Evolutionary conservation across 1,284 basidiomycete species (phyloP).

Genomic region (Bjerkandera adusta): DNA sequence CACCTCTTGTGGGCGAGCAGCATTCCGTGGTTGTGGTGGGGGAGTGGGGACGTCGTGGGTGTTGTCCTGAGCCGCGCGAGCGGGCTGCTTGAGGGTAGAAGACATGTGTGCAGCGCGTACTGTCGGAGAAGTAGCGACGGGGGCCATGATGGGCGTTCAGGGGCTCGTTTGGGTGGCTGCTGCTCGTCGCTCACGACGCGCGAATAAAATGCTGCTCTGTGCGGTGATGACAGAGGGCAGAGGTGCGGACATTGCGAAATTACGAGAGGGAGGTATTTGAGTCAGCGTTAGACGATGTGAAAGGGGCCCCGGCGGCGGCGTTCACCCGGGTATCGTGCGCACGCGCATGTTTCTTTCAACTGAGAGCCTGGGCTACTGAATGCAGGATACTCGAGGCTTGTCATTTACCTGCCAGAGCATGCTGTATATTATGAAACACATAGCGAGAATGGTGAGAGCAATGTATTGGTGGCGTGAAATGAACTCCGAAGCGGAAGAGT

Average conservation of each 20-base stretch:
- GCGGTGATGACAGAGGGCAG: slow-evolving; percentile 1
- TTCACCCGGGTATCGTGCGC: no score
- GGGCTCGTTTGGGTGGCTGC: background rate
- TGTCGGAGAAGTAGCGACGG: slow-evolving; percentile 14
- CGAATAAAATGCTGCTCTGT: background rate
- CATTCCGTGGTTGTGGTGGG: slow-evolving; percentile 17
- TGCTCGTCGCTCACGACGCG: background rate
- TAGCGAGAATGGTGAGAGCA: no score
- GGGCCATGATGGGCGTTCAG: slow-evolving; percentile 15
- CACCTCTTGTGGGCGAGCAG: slow-evolving; percentile 27
- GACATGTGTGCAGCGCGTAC: slow-evolving; percentile 8
- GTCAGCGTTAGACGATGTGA: slow-evolving; percentile 5
- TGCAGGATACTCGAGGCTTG: no score
- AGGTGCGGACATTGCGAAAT: slow-evolving; percentile 2
- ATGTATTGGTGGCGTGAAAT: no score
- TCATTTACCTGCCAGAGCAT: no score
- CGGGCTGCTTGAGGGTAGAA: slow-evolving; percentile 12
- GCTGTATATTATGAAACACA: no score
- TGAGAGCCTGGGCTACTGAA: no score
- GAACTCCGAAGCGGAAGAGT: no score
- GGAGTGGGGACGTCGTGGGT: slow-evolving; percentile 16
- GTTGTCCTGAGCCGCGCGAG: slow-evolving; percentile 13
- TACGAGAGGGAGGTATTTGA: slow-evolving; percentile 10
- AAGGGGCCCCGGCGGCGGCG: background rate
- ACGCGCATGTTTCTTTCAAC: no score